Evolutionary conservation across 2,329 filamentous ascomycete species (phyloP), one percentile per base, ranked within the genome.

Genomic region (Colletotrichum tropicale): DNA sequence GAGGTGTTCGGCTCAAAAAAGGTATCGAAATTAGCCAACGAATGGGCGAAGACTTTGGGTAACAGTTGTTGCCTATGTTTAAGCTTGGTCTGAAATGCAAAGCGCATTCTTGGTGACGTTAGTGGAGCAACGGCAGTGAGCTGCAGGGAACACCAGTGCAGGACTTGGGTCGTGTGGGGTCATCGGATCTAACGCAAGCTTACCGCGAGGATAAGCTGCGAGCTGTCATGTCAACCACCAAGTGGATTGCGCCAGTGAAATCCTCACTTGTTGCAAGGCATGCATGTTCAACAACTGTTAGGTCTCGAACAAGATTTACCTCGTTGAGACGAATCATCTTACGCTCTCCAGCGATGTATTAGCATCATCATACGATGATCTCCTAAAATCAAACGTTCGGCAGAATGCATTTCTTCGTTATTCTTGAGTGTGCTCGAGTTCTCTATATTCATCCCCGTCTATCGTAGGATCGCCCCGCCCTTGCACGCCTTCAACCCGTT

Each of bases 151-250:
- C 26, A 34, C n/a, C 48, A 36, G 52, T 36, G 34, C 16, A 36
- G 34, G 34, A 66, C 21, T 66, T 66, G 36, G 61, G 56, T 66
- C 56, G 43, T 72, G 73, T 75, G 73, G 69, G 73, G 73, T 75
- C 69, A 15, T 34, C n/a, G 16, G 30, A 43, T 58, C 66, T 58
- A 30, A 34, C 43, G 43, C 43, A 21, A 21, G 43, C 43, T 52
- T 52, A 21, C n/a, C 43, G 43, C 43, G 43, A 52, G 43, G 43
- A 21, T 21, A 52, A 52, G 10, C 43, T 52, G 43, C 43, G n/a
- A 52, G 43, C 43, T 4, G 13, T 52, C 43, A 24, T 21, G 10
- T 52, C n/a, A 52, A 52, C 43, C 10, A 52, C 2, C 43, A 1
- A 52, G n/a, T 52, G 43, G 10, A 52, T 18, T 13, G 43, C 43